Conservation (phyloP, 768 basidiomycete species). For the Lentinula guzmanii region DNA sequence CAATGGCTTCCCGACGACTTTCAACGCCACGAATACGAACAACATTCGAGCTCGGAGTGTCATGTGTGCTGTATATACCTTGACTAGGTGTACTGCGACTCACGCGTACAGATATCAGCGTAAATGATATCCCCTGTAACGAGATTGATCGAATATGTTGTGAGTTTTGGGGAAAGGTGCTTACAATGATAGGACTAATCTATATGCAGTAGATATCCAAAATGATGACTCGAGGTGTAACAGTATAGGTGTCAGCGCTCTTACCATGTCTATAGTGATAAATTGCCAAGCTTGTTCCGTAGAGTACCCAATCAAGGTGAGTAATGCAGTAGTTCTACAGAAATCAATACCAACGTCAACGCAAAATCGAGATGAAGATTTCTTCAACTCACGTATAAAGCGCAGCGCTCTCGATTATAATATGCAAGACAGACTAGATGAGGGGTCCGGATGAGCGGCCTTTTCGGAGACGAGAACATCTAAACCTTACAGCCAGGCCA, state of each 20-base stretch:
- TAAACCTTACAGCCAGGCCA: neutral
- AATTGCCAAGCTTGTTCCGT: neutral
- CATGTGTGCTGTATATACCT: neutral
- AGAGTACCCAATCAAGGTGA: constrained; percentile 2
- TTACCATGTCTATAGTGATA: neutral
- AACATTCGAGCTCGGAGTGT: neutral
- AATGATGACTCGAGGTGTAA: neutral
- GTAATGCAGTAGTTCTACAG: neutral
- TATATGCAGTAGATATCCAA: neutral
- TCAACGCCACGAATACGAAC: neutral
- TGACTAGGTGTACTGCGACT: neutral
- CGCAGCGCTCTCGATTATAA: constrained; percentile 2
- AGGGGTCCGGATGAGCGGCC: too few species aligned
- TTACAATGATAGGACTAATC: constrained; percentile 2
- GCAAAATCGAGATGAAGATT: neutral
- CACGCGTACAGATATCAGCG: constrained; percentile 1
- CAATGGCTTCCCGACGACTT: neutral
- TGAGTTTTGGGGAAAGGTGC: neutral
- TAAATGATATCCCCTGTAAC: neutral
- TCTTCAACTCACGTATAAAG: neutral
- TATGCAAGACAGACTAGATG: neutral
- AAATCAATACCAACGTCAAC: neutral
- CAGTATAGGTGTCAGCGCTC: neutral
- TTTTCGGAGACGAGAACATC: neutral
- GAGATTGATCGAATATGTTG: neutral